These are phyloP conservation scores for Golubevia pallescens DNA, from an alignment of 1,284 basidiomycete species.

Conservation along the genomic window DNA sequence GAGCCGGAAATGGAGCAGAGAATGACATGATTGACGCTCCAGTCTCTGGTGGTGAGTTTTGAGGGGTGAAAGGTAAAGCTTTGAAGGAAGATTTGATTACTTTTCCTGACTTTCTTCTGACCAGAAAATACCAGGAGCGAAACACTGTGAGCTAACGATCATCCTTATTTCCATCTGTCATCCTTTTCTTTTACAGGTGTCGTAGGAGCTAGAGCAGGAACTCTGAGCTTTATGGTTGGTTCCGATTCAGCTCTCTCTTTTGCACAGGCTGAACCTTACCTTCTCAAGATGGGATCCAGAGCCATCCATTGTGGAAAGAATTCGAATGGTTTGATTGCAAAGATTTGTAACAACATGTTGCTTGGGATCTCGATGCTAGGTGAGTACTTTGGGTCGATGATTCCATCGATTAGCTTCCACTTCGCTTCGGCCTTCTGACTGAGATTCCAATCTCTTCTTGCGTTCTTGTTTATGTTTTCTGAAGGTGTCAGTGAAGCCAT, in stretches of 20 bases:
- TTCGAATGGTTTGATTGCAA: conserved; percentile 48
- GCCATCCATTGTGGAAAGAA: conserved; percentile 53
- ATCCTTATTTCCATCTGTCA: background rate
- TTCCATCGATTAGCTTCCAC: no score
- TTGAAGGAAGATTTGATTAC: no score
- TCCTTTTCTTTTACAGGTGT: conserved; percentile 13
- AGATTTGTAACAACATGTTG: conserved; percentile 56
- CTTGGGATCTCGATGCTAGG: conserved; percentile 52
- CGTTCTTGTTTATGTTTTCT: background rate
- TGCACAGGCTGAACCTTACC: conserved; percentile 21
- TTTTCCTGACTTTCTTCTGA: no score
- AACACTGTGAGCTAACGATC: background rate
- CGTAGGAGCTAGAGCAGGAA: conserved; percentile 43
- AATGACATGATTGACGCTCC: conserved; percentile 55
- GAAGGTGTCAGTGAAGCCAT: conserved; percentile 38
- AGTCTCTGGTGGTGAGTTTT: conserved; percentile 39
- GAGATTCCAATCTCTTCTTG: background rate
- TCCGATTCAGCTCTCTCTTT: conserved; percentile 34
- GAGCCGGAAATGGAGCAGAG: conserved; percentile 11
- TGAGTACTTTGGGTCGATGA: no score
- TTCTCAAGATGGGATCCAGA: conserved; percentile 36
- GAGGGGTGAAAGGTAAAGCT: no score
- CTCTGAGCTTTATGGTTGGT: conserved; percentile 52
- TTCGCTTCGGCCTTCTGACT: no score
- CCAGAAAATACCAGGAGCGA: no score